Evolutionary conservation across 2,329 filamentous ascomycete genomes (phyloP).

Genomic region (Fusarium globosum): DNA sequence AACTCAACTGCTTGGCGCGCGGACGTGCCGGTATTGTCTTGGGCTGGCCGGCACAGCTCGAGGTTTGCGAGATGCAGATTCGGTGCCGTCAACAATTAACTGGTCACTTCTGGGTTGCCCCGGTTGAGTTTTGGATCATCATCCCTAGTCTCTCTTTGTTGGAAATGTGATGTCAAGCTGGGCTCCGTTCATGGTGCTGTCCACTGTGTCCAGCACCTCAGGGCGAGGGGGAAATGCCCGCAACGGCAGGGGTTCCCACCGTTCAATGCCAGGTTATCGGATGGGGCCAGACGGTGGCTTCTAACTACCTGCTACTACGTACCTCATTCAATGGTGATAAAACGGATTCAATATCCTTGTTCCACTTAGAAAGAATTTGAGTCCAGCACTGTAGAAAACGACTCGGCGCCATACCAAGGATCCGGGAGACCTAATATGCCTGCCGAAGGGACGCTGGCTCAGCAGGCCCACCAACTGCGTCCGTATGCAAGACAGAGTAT

Average conservation of each 20-base stretch:
- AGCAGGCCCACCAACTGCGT: not conserved
- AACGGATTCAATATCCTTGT: slow-evolving; percentile 26
- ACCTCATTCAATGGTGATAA: slow-evolving; percentile 41
- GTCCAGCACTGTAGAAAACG: slow-evolving; percentile 23
- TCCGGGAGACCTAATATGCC: slow-evolving; percentile 23
- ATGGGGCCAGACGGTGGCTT: slow-evolving; percentile 45
- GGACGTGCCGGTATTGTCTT: slow-evolving; percentile 31
- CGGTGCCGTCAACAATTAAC: slow-evolving; percentile 29
- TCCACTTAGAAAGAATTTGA: slow-evolving; percentile 20
- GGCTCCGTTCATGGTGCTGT: slow-evolving; percentile 34
- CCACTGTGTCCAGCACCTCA: slow-evolving; percentile 21
- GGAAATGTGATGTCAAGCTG: slow-evolving; percentile 42
- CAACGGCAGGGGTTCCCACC: slow-evolving; percentile 36
- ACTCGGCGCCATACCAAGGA: slow-evolving; percentile 23
- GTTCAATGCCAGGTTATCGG: slow-evolving; percentile 43
- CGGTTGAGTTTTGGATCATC: slow-evolving; percentile 42
- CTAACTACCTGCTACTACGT: slow-evolving; percentile 25
- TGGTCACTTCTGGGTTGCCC: slow-evolving; percentile 38
- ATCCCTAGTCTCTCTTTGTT: slow-evolving; percentile 30
- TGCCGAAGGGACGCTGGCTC: slow-evolving; percentile 7
- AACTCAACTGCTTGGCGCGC: slow-evolving; percentile 32
- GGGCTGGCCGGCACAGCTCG: slow-evolving; percentile 36
- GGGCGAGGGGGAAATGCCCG: slow-evolving; percentile 35
- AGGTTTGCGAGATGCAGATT: slow-evolving; percentile 38
- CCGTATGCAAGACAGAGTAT: not conserved